Conservation (phyloP, 352 stramenopile species). For the Blastocystis sp. region DNA sequence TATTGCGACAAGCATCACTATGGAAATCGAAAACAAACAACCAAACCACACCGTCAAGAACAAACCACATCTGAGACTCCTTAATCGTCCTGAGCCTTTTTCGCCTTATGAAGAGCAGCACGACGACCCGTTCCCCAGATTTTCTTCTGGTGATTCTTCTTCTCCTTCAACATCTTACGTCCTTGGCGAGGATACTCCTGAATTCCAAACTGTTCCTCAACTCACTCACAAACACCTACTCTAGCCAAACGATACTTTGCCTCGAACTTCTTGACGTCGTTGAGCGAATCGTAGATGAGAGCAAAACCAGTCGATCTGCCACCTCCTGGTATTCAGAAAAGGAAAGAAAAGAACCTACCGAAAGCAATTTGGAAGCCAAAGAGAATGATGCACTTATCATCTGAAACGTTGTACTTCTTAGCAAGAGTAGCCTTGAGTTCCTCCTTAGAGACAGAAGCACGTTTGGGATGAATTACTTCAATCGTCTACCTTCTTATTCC, state of each 20-base stretch:
- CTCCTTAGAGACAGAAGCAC: conserved; percentile 62
- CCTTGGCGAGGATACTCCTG: conserved; percentile 47
- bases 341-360: background rate
- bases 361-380: conserved; percentile 63
- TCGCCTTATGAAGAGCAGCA: conserved; percentile 63
- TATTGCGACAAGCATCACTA: background rate
- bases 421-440: conserved; percentile 64
- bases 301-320: conserved; percentile 55
- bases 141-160: conserved; percentile 63
- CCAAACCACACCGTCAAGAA: conserved; percentile 36
- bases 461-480: conserved; percentile 22
- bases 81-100: conserved; percentile 63
- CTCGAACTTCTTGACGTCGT: conserved; percentile 63
- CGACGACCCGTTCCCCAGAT: conserved; percentile 62
- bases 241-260: conserved; percentile 60
- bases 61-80: background rate
- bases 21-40: conserved; percentile 13
- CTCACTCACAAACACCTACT: background rate
- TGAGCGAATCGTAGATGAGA: conserved; percentile 61
- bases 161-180: conserved; percentile 63
- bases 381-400: conserved; percentile 63
- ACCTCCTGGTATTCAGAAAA: conserved; percentile 29
- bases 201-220: conserved; percentile 45
- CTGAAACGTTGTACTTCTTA: conserved; percentile 62
- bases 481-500: background rate